phyloP scores from a whole-genome alignment of 2,329 filamentous ascomycete genomes.

The Pezicula rhizophila region DNA sequence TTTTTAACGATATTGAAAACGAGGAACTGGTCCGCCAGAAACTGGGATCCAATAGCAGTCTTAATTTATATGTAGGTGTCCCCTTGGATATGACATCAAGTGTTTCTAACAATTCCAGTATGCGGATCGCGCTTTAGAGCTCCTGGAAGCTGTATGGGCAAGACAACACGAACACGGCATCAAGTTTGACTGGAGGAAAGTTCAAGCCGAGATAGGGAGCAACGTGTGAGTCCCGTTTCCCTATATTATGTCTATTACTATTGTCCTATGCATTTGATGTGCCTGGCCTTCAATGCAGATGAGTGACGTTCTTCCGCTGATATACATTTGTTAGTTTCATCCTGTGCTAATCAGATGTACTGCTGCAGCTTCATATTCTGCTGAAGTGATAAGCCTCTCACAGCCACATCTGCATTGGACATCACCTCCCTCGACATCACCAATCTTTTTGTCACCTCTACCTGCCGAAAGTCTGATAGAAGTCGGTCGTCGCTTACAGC shows the following conservation, averaged over 20 bases:
- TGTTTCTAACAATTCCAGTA: constrained; percentile 15
- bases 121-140: constrained; percentile 22
- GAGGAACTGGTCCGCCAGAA: constrained; percentile 23
- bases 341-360: too few species aligned
- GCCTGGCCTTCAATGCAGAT: too few species aligned
- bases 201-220: constrained; percentile 25
- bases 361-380: too few species aligned
- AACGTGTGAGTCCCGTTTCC: constrained; percentile 18
- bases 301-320: too few species aligned
- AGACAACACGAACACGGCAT: constrained; percentile 23
- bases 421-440: too few species aligned
- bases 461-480: too few species aligned
- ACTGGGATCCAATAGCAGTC: constrained; percentile 20
- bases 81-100: background rate
- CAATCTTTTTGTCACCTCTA: too few species aligned
- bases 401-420: too few species aligned
- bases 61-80: constrained; percentile 23
- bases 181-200: constrained; percentile 25
- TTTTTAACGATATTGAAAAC: constrained; percentile 20
- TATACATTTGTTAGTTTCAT: too few species aligned
- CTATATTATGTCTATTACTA: background rate
- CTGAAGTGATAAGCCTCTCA: too few species aligned
- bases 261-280: too few species aligned
- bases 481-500: too few species aligned
- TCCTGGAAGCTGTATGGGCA: constrained; percentile 26